A percentile compares a stretch with the other conserved stretches of the same genome.
These are phyloP conservation scores for Sporothrix brunneoviolacea DNA, from an alignment of 2,329 filamentous ascomycete species.

Conservation along the genomic window DNA sequence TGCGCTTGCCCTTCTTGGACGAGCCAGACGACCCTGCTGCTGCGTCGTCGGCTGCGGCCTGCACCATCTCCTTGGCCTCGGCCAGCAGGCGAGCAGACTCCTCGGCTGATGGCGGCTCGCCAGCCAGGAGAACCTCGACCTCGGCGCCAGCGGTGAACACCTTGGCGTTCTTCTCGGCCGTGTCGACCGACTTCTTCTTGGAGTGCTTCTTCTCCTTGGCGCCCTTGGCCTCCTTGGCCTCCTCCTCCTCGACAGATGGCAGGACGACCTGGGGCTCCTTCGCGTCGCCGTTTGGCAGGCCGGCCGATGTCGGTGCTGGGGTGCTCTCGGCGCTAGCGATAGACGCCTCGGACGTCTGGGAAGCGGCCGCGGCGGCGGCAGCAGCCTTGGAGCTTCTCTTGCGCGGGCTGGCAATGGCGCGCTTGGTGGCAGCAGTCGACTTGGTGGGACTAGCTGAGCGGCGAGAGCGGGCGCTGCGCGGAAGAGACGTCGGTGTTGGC, in stretches of 20 bases:
- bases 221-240: slow-evolving; percentile 3
- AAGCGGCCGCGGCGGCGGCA: slow-evolving; percentile 11
- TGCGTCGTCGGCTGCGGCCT: slow-evolving; percentile 42
- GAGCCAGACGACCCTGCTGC: slow-evolving; percentile 32
- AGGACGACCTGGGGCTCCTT: slow-evolving; percentile 43
- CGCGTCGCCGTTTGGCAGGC: slow-evolving; percentile 24
- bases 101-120: slow-evolving; percentile 65
- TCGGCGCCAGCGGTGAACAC: slow-evolving; percentile 48
- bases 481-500: slow-evolving; percentile 40
- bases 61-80: slow-evolving; percentile 82
- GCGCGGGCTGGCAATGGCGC: slow-evolving; percentile 43
- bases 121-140: slow-evolving; percentile 66
- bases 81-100: slow-evolving; percentile 79
- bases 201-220: slow-evolving; percentile 9
- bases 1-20: slow-evolving; percentile 60
- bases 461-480: slow-evolving; percentile 43
- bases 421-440: slow-evolving; percentile 28
- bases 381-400: slow-evolving; percentile 44
- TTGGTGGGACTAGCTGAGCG: slow-evolving; percentile 55
- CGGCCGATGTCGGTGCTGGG: slow-evolving; percentile 22
- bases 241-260: slow-evolving; percentile 48
- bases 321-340: slow-evolving; percentile 24
- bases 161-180: slow-evolving; percentile 51
- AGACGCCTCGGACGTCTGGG: slow-evolving; percentile 34
- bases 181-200: slow-evolving; percentile 12